Evolutionary conservation across 495 filamentous ascomycete genomes (phyloP).

Genomic region (Aspergillus bridgeri): DNA sequence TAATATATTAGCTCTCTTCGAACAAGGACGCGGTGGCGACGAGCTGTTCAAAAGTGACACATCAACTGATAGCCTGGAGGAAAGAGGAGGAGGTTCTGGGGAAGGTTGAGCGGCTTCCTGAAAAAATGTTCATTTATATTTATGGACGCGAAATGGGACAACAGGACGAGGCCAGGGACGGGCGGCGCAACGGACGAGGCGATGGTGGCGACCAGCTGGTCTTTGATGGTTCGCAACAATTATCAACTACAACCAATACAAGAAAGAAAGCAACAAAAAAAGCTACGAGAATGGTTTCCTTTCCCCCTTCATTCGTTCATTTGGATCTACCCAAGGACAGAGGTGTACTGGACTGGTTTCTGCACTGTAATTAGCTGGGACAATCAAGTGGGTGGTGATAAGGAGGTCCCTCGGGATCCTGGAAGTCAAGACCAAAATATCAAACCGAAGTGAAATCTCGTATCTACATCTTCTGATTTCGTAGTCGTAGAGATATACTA

Average conservation of each 20-base stretch:
- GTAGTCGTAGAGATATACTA: no score
- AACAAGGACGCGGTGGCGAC: constrained; percentile 16
- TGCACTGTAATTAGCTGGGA: constrained; percentile 25
- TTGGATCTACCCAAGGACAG: background rate
- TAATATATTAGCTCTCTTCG: constrained; percentile 17
- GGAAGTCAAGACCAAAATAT: constrained; percentile 9
- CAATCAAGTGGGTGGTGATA: constrained; percentile 13
- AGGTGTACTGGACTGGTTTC: constrained; percentile 16
- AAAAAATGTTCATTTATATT: constrained; percentile 6
- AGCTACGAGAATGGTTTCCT: constrained; percentile 18
- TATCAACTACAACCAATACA: background rate
- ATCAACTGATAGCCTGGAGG: constrained; percentile 10
- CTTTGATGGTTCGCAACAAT: background rate
- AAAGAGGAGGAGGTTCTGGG: constrained; percentile 8
- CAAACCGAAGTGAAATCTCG: constrained; percentile 22
- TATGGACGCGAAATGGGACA: constrained; percentile 11
- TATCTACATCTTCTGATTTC: no score
- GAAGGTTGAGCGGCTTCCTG: constrained; percentile 8
- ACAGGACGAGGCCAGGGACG: constrained; percentile 14
- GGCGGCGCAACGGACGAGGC: constrained; percentile 10
- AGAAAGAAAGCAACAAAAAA: constrained; percentile 12
- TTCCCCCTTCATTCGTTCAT: constrained; percentile 10
- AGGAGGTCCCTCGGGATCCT: constrained; percentile 5
- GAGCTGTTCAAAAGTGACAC: constrained; percentile 23
- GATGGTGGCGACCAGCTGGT: constrained; percentile 5